These are phyloP conservation scores for Chloranthus sessilifolius DNA, from an alignment of 164 flowering plant genomes.

Conservation along the genomic window DNA sequence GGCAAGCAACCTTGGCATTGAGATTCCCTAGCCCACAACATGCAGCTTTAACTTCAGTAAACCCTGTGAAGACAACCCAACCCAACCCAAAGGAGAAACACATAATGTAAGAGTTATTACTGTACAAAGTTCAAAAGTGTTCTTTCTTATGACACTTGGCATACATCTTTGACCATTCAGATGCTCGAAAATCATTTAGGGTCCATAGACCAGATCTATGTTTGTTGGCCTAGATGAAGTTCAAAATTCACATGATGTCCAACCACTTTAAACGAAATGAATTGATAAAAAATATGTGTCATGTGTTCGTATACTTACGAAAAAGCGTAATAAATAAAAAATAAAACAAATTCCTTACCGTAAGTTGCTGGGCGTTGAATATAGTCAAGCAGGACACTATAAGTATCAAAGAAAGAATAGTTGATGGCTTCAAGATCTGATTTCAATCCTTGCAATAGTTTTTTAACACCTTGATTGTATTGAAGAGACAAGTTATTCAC, in stretches of 20 bases:
- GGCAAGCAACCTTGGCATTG: constrained; percentile 47
- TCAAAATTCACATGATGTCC: no score
- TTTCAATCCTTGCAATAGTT: constrained; percentile 34
- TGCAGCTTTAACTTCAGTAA: constrained; percentile 62
- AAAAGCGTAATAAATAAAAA: not conserved
- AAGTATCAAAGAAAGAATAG: constrained; percentile 55
- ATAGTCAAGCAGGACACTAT: constrained; percentile 30
- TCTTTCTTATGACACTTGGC: no score
- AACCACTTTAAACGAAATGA: no score
- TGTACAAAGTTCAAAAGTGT: no score
- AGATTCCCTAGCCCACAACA: constrained; percentile 76
- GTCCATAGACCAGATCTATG: no score
- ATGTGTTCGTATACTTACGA: no score
- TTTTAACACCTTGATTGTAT: constrained; percentile 38
- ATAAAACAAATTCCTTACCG: constrained; percentile 30
- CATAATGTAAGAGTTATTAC: no score
- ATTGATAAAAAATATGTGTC: no score
- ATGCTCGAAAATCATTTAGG: no score
- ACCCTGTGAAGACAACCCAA: constrained; percentile 41
- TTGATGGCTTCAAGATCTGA: constrained; percentile 37
- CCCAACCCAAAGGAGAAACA: not conserved
- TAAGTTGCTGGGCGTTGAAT: constrained; percentile 42
- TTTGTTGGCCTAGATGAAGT: no score
- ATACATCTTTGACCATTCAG: no score
- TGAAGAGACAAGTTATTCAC: constrained; percentile 34